A percentile compares a stretch with the other conserved stretches of the same genome.
phyloP scores from a whole-genome alignment of 176 grass and related monocot genomes.

The Triticum turgidum region DNA sequence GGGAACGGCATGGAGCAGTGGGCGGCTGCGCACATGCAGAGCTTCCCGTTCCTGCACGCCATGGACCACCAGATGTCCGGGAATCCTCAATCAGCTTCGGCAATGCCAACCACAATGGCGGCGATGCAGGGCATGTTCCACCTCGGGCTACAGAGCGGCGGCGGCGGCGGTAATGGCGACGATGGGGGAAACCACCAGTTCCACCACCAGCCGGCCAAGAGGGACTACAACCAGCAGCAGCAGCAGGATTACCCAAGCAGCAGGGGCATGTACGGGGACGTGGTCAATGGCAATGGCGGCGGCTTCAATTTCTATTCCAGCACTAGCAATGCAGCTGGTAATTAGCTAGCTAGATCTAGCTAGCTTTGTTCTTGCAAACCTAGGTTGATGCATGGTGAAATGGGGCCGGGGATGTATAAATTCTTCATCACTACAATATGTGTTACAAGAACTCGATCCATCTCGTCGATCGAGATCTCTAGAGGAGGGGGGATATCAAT shows the following conservation, averaged over 20 bases:
- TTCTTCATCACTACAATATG: not conserved
- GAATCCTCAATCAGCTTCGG: not conserved
- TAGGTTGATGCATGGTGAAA: conserved; percentile 15
- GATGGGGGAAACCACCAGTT: not conserved
- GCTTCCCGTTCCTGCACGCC: conserved; percentile 30
- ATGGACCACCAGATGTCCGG: conserved; percentile 28
- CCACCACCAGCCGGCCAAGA: not conserved
- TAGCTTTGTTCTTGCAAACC: not conserved
- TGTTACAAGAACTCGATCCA: conserved; percentile 2
- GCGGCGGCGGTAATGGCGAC: not conserved
- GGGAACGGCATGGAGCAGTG: conserved; percentile 18
- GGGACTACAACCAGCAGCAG: not conserved
- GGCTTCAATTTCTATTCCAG: conserved; percentile 3
- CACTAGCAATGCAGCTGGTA: conserved; percentile 18
- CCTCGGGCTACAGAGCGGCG: conserved; percentile 16
- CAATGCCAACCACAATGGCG: conserved; percentile 14
- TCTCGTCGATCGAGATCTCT: not conserved
- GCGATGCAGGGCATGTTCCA: conserved; percentile 28
- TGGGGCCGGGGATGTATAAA: conserved; percentile 11
- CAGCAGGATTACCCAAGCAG: not conserved
- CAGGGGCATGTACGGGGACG: conserved; percentile 9
- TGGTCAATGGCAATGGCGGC: not conserved
- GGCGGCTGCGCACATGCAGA: conserved; percentile 5
- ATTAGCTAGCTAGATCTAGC: conserved; percentile 4
- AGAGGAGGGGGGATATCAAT: not conserved